Conservation (phyloP, 441 rosid species). For the Kokia cookei region DNA sequence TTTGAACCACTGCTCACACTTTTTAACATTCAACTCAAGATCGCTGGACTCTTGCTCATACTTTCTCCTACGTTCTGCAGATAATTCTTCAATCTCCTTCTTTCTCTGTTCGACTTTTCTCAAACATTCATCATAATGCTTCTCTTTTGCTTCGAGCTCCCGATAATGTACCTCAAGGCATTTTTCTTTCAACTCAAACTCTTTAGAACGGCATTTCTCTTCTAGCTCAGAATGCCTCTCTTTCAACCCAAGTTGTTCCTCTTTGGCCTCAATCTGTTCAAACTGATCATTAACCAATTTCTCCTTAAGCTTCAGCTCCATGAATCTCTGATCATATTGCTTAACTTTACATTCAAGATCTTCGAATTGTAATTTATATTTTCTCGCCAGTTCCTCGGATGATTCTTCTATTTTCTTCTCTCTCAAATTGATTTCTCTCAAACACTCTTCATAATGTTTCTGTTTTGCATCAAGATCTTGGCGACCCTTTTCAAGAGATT, state of each 20-base stretch:
- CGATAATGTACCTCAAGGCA: background rate
- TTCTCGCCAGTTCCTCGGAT: background rate
- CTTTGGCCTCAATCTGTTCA: background rate
- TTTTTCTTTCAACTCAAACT: constrained; percentile 14
- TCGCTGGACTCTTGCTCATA: background rate
- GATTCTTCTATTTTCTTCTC: constrained; percentile 17
- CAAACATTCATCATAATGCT: background rate
- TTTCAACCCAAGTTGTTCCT: background rate
- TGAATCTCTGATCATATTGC: constrained; percentile 1
- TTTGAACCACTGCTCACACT: background rate
- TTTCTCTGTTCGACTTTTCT: constrained; percentile 16
- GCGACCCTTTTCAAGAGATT: background rate
- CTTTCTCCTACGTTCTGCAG: background rate
- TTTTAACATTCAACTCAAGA: background rate
- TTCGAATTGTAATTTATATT: background rate
- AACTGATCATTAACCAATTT: constrained; percentile 10
- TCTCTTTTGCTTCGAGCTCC: background rate
- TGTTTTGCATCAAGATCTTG: constrained; percentile 16
- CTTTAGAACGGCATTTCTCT: background rate
- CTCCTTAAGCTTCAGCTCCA: background rate
- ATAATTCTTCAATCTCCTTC: constrained; percentile 12
- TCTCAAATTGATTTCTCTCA: constrained; percentile 11
- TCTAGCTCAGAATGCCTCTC: constrained; percentile 6
- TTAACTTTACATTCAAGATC: background rate
- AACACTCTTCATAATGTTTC: constrained; percentile 10